These are phyloP conservation scores for grape (Vitis vinifera) DNA, from an alignment of 164 flowering plant genomes.

Conservation along the genomic window ASM3070453v1 NC_081822.1:10185001-10185500, in stretches of 20 bases:
- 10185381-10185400: too few relatives aligned
- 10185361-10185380: too few relatives aligned
- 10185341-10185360: too few relatives aligned
- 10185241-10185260: too few relatives aligned
- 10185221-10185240: background rate
- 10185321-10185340: too few relatives aligned
- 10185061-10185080: constrained; percentile 17
- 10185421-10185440: too few relatives aligned
- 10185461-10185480: background rate
- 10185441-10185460: background rate
- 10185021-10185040: background rate
- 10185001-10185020: background rate
- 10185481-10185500: background rate
- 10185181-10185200: background rate
- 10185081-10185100: constrained; percentile 29
- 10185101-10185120: constrained; percentile 85
- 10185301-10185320: too few relatives aligned
- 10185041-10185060: background rate
- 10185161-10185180: background rate
- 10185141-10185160: constrained; percentile 25
- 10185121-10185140: constrained; percentile 83
- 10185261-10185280: too few relatives aligned
- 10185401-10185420: too few relatives aligned
- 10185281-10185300: too few relatives aligned
- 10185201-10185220: background rate